phyloP scores from a whole-genome alignment of 2,329 filamentous ascomycete species.

The Fusarium buxicola region DNA sequence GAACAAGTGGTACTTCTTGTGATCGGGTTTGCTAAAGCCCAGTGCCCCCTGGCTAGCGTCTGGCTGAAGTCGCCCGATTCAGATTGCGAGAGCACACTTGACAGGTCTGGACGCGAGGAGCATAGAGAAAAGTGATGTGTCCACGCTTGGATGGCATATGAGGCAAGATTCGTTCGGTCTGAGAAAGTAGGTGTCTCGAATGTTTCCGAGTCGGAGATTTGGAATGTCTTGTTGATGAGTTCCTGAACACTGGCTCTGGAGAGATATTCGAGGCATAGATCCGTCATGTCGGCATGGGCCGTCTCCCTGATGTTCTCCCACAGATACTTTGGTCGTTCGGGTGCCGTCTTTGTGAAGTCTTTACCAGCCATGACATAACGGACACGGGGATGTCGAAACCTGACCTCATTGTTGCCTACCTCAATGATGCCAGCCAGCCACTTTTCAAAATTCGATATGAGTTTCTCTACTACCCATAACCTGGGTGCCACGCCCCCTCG shows the following conservation, averaged over 20 bases:
- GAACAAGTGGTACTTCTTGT: not conserved
- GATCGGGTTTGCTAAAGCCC: not conserved
- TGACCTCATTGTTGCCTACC: constrained; percentile 7
- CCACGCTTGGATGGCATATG: constrained; percentile 18
- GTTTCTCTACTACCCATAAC: not conserved
- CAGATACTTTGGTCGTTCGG: fast-evolving
- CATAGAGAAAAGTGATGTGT: constrained; percentile 7
- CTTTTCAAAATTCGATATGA: not conserved
- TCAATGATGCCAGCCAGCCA: constrained; percentile 1
- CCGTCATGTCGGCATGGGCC: not conserved
- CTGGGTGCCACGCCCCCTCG: fast-evolving
- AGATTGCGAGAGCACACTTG: not conserved
- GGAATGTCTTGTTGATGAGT: not conserved
- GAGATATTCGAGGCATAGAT: not conserved
- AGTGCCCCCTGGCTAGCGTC: not conserved
- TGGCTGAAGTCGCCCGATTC: not conserved
- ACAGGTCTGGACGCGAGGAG: not conserved
- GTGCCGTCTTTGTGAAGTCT: fast-evolving
- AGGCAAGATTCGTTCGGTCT: constrained; percentile 2
- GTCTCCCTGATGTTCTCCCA: constrained; percentile 2
- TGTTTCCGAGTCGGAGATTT: not conserved
- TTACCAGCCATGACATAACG: not conserved
- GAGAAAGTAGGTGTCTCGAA: constrained; percentile 1
- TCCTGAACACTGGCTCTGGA: not conserved
- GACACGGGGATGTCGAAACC: not conserved